Percentiles rank a stretch among this genome's conserved stretches.
These are phyloP conservation scores for Penicillium subrubescens DNA, from an alignment of 495 filamentous ascomycete species.

Conservation along the genomic window DNA sequence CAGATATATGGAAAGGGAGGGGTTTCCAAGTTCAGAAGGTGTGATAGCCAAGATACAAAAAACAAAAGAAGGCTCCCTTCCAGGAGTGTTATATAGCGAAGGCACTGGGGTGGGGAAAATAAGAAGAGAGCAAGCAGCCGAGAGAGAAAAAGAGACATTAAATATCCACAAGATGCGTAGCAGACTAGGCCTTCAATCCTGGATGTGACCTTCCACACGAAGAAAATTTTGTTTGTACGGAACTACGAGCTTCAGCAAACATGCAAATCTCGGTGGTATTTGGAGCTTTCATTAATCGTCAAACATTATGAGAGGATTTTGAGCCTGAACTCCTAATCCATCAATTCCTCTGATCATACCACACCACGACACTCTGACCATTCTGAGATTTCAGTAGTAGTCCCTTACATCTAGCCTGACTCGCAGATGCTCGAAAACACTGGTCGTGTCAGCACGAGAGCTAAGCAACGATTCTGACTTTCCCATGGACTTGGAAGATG, in stretches of 20 bases:
- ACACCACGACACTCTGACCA: neutral
- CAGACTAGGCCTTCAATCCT: neutral
- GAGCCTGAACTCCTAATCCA: neutral
- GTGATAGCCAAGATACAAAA: too few relatives aligned
- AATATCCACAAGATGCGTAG: neutral
- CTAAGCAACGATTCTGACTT: conserved; percentile 31
- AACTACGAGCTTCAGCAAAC: neutral
- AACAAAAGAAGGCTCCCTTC: too few relatives aligned
- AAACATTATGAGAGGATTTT: neutral
- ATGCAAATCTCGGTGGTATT: neutral
- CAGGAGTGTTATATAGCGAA: too few relatives aligned
- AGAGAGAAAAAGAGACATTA: neutral
- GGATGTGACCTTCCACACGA: neutral
- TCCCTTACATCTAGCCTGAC: conserved; percentile 51
- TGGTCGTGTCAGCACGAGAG: conserved; percentile 36
- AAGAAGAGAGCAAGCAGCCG: neutral
- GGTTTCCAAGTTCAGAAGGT: too few relatives aligned
- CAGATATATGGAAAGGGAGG: too few relatives aligned
- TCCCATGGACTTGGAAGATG: conserved; percentile 34
- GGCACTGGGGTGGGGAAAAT: neutral
- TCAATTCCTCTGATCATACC: neutral
- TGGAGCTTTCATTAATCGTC: neutral
- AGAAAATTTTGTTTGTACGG: neutral
- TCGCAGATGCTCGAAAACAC: conserved; percentile 53
- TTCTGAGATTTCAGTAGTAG: conserved; percentile 40